phyloP scores from a whole-genome alignment of 176 grass and related monocot genomes.

The Bonia amplexicaulis region DNA sequence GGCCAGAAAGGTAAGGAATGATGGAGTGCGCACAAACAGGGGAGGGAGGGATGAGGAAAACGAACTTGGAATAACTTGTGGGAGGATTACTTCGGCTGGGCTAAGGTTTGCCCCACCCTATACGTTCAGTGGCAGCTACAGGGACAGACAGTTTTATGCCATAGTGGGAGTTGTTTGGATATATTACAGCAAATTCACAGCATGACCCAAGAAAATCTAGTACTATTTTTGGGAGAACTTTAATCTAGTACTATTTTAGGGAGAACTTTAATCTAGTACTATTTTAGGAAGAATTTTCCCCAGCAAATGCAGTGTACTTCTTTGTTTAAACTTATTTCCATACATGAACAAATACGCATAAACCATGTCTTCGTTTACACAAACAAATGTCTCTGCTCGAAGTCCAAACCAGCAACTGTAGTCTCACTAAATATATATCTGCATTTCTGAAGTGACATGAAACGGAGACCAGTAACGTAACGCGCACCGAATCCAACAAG shows the following conservation, averaged over 20 bases:
- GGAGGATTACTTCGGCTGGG: not conserved
- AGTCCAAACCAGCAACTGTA: not conserved
- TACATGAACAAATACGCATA: not conserved
- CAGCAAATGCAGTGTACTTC: not conserved
- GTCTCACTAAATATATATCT: not conserved
- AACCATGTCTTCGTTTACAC: not conserved
- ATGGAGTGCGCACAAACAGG: not conserved
- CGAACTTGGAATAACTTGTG: slow-evolving; percentile 29
- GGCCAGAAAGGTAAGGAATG: slow-evolving; percentile 14
- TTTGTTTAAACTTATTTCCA: not conserved
- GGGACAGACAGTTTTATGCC: not conserved
- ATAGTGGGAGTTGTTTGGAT: not conserved
- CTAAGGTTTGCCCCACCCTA: not conserved
- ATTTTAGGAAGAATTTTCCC: not conserved
- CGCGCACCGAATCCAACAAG: not conserved
- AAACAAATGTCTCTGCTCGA: not conserved
- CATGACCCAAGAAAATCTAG: not conserved
- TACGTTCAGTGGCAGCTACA: not conserved
- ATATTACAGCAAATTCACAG: not conserved
- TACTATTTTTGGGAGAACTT: not conserved
- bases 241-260: no score
- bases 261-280: not conserved
- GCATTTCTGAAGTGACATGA: not conserved
- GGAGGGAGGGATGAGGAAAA: not conserved
- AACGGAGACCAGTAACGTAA: not conserved